Conservation (phyloP, 352 stramenopile species). For the Globisporangium polare region DNA sequence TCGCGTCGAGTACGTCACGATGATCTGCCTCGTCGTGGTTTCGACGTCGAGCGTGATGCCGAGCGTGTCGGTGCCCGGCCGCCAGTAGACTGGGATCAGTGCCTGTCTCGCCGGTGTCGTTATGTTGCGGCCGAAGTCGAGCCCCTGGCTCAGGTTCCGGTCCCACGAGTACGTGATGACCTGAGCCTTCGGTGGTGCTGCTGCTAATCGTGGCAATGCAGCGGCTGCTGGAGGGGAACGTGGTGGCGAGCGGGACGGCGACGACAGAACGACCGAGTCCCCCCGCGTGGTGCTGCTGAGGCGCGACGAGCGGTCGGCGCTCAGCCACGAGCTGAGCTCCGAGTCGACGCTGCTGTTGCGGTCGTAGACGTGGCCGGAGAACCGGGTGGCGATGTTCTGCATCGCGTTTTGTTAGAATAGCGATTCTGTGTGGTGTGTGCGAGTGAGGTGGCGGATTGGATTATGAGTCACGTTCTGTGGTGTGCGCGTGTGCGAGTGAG, state of each 20-base stretch:
- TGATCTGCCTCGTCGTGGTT: slow-evolving; percentile 6
- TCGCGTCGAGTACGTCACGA: slow-evolving; percentile 7
- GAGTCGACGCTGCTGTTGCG: not conserved
- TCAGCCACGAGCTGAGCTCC: slow-evolving; percentile 12
- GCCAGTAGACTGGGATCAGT: not conserved
- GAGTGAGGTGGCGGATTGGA: too few relatives aligned
- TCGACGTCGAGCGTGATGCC: slow-evolving; percentile 15
- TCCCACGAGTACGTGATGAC: slow-evolving; percentile 13
- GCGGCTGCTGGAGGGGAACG: not conserved
- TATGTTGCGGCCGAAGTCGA: not conserved
- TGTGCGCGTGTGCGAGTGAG: too few relatives aligned
- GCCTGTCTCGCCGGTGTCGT: not conserved
- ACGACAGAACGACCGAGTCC: too few relatives aligned
- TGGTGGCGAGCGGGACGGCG: too few relatives aligned
- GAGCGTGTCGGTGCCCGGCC: slow-evolving; percentile 5
- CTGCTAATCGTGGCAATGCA: not conserved
- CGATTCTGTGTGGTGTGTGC: not conserved
- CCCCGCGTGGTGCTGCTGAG: not conserved
- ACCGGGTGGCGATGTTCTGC: not conserved
- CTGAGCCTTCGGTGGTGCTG: not conserved
- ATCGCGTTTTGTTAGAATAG: not conserved
- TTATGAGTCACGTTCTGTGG: too few relatives aligned
- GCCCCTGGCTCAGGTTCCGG: not conserved
- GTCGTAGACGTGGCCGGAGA: not conserved
- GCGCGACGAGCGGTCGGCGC: slow-evolving; percentile 1